Base-by-base conservation (phyloP, 805 yeast genomes). In the Zygosaccharomyces bailii region DNA sequence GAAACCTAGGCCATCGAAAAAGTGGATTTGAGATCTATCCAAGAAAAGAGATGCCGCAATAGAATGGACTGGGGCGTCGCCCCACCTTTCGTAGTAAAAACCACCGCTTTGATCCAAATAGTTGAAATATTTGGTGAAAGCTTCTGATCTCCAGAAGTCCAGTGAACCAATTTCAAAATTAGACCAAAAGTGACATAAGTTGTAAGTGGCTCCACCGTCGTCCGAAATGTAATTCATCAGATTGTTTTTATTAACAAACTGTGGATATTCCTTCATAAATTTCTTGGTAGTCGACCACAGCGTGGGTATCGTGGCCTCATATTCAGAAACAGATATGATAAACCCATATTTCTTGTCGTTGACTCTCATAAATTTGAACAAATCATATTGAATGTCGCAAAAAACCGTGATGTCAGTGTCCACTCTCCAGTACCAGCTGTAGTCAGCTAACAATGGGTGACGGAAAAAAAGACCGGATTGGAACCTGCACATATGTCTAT, bases 61-160 rank as follows among this genome's bases (percentile, higher is more conserved):
- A 0, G 95, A 78, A 66, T 86, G 95, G n/a, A 86, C 78, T 3
- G 95, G 95, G 0, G 95, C 96, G 66, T 87, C 96, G 16, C 96
- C 96, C 95, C 96, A 87, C 53, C 96, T 73, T 67, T 87, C 93
- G 59, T 85, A 84, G 62, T 78, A 86, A 61, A 86, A 86, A 0
- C 95, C 95, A 45, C 95, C 95, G 2, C 76, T 61, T 37, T 63
- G 48, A 59, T 86, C 95, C 35, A 86, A 68, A 59, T 68, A 68
- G 17, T 83, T 70, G 60, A 85, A 85, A 65, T 75, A 84, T 6
- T 73, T 69, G 35, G 72, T 69, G 65, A 84, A 85, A 16, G 74
- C 71, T 29, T 71, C 63, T 0, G 78, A 69, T 52, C 88, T 70
- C 76, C 81, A 82, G 49, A 85, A 77, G 42, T 80, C 82, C 58